phyloP scores from a whole-genome alignment of 305 asterid species.

The Ilex paraguariensis region DNA sequence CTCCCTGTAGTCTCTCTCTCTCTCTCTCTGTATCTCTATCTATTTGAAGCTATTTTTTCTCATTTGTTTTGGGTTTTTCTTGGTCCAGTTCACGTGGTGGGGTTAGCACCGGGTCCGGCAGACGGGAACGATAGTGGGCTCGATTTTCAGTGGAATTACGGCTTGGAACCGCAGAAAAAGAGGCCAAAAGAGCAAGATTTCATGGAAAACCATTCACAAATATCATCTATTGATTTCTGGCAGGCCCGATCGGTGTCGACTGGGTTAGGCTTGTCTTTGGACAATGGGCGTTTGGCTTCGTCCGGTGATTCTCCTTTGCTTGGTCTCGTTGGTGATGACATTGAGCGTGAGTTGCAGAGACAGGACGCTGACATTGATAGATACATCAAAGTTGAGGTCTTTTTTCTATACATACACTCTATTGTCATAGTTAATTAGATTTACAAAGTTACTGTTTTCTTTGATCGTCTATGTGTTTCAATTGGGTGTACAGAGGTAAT shows the following conservation, averaged over 20 bases:
- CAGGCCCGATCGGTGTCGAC: slow-evolving; percentile 90
- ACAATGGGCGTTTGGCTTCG: slow-evolving; percentile 58
- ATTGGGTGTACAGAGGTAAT: not conserved
- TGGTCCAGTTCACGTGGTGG: slow-evolving; percentile 61
- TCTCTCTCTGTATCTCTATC: not conserved
- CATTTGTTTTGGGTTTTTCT: not conserved
- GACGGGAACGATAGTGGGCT: slow-evolving; percentile 45
- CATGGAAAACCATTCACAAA: slow-evolving; percentile 67
- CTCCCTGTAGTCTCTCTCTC: slow-evolving; percentile 48
- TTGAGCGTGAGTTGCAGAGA: slow-evolving; percentile 73
- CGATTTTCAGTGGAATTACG: slow-evolving; percentile 68
- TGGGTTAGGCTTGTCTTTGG: slow-evolving; percentile 89
- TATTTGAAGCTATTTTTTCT: slow-evolving; percentile 1
- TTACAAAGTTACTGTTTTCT: slow-evolving; percentile 2
- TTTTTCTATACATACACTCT: not conserved
- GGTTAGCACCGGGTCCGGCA: slow-evolving; percentile 47
- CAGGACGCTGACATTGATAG: slow-evolving; percentile 86
- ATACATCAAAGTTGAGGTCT: slow-evolving; percentile 76
- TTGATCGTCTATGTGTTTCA: not conserved
- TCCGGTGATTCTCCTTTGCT: slow-evolving; percentile 72
- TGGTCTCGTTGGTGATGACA: slow-evolving; percentile 65
- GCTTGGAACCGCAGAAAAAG: slow-evolving; percentile 52
- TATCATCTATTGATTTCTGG: slow-evolving; percentile 69
- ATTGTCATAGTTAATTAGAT: too few species aligned
- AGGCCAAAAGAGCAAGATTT: slow-evolving; percentile 71